Evolutionary conservation across 2,329 filamentous ascomycete genomes (phyloP), one percentile per base, ranked within the genome.

Genomic region (Neofusicoccum kwambonambiense): DNA sequence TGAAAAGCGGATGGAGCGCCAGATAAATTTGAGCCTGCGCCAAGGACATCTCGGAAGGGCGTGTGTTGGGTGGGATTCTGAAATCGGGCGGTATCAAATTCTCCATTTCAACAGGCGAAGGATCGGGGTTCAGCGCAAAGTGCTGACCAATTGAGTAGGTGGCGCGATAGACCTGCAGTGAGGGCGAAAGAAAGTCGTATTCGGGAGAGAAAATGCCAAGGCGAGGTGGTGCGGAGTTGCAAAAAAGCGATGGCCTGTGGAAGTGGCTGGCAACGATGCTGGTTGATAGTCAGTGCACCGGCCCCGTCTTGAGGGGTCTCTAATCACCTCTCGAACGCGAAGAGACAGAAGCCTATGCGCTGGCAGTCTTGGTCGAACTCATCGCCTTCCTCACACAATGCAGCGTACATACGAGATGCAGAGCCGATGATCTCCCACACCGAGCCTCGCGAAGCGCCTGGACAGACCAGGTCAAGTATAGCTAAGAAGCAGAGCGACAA

Each of bases 1-100:
- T 64, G 15, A 64, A 64, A 0, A 64, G 45, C 2, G 62, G 62
- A 37, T 64, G 62, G 2, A 64, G 52, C 11, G 51, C 37, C 19
- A 64, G 62, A 7, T 64, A 64, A 7, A 64, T 44, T 15, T 49
- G 51, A 6, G 62, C 62, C 22, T 64, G 62, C 2, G 51, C 62
- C n/a, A 64, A 39, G 2, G 61, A 64, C 50, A 64, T 45, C 15
- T 64, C 39, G 1, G 39, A 22, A 2, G 12, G 27, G 19, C 3
- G 41, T 3, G 52, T 34, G 7, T 31, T 22, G 1, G 35, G 4
- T 2, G 44, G 13, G 6, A 64, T 44, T 0, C 41, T 22, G 17
- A 64, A 31, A n/a, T 15, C 4, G 6, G 37, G n/a, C 6, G 62
- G 42, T 31, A 64, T 64, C 34, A 58, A 12, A 3, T 8, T 11